phyloP scores from a whole-genome alignment of 2,329 filamentous ascomycete species.

The Colletotrichum trifolii region DNA sequence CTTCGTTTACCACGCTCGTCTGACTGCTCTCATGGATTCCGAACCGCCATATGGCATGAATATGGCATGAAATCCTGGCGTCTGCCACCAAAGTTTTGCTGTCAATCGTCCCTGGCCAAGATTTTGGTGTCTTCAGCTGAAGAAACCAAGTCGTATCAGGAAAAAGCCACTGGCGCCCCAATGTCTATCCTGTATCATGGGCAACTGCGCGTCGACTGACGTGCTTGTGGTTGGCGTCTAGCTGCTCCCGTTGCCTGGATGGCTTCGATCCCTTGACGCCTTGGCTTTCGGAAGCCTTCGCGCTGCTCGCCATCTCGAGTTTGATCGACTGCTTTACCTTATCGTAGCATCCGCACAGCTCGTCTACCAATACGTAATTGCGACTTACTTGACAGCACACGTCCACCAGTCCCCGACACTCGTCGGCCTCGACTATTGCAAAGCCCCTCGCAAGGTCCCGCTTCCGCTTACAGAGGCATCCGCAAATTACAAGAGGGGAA shows the following conservation, averaged over 20 bases:
- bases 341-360: conserved; percentile 16
- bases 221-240: conserved; percentile 30
- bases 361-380: no score
- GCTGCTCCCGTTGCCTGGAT: conserved; percentile 13
- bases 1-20: conserved; percentile 3
- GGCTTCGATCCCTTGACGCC: conserved; percentile 32
- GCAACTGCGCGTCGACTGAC: conserved; percentile 29
- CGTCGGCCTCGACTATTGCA: conserved; percentile 4
- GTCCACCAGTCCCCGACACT: conserved; percentile 11
- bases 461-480: conserved; percentile 18
- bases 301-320: conserved; percentile 19
- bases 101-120: conserved; percentile 6
- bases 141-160: conserved; percentile 30
- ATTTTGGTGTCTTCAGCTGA: conserved; percentile 21
- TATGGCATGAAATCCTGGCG: not conserved
- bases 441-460: conserved; percentile 9
- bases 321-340: conserved; percentile 22
- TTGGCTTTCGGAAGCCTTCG: conserved; percentile 15
- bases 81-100: not conserved
- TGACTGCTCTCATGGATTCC: conserved; percentile 12
- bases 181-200: conserved; percentile 33
- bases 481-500: conserved; percentile 3
- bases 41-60: not conserved
- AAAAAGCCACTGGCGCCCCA: conserved; percentile 25
- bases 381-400: not conserved